These are phyloP conservation scores for Ehretia macrophylla DNA, from an alignment of 257 asterid genomes.

Conservation along the genomic window DNA sequence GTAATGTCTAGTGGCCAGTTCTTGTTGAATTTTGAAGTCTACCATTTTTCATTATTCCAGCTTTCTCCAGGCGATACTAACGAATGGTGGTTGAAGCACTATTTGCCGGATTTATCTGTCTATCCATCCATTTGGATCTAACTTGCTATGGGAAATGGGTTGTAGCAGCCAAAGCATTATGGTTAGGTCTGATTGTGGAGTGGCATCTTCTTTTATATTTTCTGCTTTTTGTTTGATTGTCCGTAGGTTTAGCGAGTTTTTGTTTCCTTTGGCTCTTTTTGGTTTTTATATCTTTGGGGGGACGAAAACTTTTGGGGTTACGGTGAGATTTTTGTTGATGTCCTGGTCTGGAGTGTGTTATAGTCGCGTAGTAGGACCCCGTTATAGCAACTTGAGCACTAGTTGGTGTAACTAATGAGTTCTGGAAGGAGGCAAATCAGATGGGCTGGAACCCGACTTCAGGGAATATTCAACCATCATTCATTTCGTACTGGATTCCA, in stretches of 20 bases:
- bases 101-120: slow-evolving; percentile 28
- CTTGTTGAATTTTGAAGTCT: slow-evolving; percentile 42
- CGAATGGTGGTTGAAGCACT: slow-evolving; percentile 51
- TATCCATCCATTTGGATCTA: slow-evolving; percentile 25
- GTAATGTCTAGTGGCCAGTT: slow-evolving; percentile 84
- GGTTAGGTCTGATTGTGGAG: slow-evolving; percentile 1
- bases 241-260: not conserved
- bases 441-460: slow-evolving; percentile 41
- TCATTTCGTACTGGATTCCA: slow-evolving; percentile 62
- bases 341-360: slow-evolving; percentile 7
- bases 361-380: slow-evolving; percentile 15
- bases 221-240: no score
- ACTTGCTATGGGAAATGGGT: slow-evolving; percentile 3
- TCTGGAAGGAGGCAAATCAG: slow-evolving; percentile 46
- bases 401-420: slow-evolving; percentile 27
- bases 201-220: no score
- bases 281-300: not conserved
- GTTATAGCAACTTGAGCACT: slow-evolving; percentile 21
- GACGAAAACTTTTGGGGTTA: not conserved
- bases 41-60: slow-evolving; percentile 28
- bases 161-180: not conserved
- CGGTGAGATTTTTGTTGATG: slow-evolving; percentile 8
- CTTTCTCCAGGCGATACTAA: slow-evolving; percentile 36
- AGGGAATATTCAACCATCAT: slow-evolving; percentile 40
- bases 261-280: not conserved